These are phyloP conservation scores for Calonectria henricotiae DNA, from an alignment of 2,329 filamentous ascomycete genomes.

Conservation along the genomic window DNA sequence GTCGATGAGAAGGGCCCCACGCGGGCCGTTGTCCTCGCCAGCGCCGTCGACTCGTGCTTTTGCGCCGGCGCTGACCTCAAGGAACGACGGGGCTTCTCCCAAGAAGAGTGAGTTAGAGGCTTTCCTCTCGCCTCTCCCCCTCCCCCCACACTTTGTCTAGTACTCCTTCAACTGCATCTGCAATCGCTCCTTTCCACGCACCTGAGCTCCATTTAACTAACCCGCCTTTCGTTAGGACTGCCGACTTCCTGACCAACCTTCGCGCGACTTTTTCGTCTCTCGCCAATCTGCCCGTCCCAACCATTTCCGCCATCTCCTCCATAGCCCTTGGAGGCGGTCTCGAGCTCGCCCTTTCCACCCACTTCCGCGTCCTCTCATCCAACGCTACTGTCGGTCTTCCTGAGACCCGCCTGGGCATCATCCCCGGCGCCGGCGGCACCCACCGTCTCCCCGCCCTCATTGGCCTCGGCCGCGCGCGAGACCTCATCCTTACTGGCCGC, in stretches of 20 bases:
- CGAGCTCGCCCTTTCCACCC: conserved; percentile 90
- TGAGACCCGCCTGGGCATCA: conserved; percentile 93
- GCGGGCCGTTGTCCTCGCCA: conserved; percentile 86
- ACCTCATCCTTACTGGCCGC: conserved; percentile 92
- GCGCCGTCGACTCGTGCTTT: conserved; percentile 88
- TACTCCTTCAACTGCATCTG: neutral
- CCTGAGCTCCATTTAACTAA: conserved; percentile 22
- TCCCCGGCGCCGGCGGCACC: conserved; percentile 95
- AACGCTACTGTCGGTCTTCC: conserved; percentile 87
- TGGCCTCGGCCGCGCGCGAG: conserved; percentile 85
- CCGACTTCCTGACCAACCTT: conserved; percentile 83
- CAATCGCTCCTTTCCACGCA: neutral
- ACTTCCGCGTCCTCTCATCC: conserved; percentile 89
- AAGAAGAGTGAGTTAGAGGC: conserved; percentile 77
- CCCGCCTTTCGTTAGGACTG: conserved; percentile 71
- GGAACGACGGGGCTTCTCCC: conserved; percentile 83
- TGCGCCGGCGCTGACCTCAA: conserved; percentile 97
- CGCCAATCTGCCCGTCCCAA: conserved; percentile 85
- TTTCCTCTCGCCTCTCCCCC: neutral
- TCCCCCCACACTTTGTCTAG: conserved; percentile 6
- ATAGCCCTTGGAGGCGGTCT: conserved; percentile 93
- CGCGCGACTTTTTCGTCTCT: conserved; percentile 83
- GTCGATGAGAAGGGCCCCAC: conserved; percentile 73
- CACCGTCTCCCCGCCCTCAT: conserved; percentile 88
- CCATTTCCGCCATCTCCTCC: conserved; percentile 89